These are phyloP conservation scores for Penicillium crystallinum DNA, from an alignment of 495 filamentous ascomycete species.

Conservation along the genomic window DNA sequence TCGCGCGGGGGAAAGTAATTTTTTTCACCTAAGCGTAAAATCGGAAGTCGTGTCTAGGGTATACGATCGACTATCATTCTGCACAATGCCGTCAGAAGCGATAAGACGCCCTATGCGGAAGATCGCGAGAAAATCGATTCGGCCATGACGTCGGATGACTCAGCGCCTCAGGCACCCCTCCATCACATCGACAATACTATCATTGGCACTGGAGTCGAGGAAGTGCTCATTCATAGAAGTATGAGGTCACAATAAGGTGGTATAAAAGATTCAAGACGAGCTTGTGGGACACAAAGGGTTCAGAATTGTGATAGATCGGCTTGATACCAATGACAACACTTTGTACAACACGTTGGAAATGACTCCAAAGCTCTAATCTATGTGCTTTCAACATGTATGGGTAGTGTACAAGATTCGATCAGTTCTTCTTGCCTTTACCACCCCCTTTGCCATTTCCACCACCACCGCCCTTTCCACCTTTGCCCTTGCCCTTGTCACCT, in stretches of 20 bases:
- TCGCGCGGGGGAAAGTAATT: neutral
- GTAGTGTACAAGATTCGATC: neutral
- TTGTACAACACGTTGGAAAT: neutral
- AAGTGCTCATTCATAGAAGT: neutral
- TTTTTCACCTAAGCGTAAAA: neutral
- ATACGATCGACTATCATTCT: conserved; percentile 13
- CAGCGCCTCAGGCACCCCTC: conserved; percentile 5
- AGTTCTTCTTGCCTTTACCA: conserved; percentile 36
- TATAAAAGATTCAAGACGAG: neutral
- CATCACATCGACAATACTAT: neutral
- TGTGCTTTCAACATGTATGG: conserved; percentile 4
- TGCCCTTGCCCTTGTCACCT: conserved; percentile 43
- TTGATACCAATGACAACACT: neutral
- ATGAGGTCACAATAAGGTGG: neutral
- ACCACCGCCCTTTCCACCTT: conserved; percentile 37
- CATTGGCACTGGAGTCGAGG: neutral
- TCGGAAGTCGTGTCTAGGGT: neutral
- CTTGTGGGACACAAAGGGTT: neutral
- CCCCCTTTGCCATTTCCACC: conserved; percentile 42
- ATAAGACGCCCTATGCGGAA: neutral
- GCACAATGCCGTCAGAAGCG: conserved; percentile 3
- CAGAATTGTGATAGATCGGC: neutral
- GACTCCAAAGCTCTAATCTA: conserved; percentile 6
- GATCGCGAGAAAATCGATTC: conserved; percentile 8
- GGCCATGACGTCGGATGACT: conserved; percentile 32